phyloP scores from a whole-genome alignment of 139 green algal genomes.

The Chlamydomonas asymmetrica region DNA sequence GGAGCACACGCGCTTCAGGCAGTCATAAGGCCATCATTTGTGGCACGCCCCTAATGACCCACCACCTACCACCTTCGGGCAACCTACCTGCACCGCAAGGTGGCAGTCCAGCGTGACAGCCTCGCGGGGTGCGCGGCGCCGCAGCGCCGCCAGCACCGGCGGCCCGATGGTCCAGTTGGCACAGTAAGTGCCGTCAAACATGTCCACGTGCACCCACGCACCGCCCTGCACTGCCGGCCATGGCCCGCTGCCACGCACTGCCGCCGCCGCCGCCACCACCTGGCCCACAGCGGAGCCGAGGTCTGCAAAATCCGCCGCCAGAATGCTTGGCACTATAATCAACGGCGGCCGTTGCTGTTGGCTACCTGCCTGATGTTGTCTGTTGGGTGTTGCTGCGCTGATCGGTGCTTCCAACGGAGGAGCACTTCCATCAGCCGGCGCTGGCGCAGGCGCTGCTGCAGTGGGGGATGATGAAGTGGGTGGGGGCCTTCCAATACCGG shows the following conservation, averaged over 20 bases:
- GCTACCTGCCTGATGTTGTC: neutral
- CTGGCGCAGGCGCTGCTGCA: no score
- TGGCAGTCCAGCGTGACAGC: conserved; percentile 78
- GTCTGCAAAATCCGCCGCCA: conserved; percentile 84
- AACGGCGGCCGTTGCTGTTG: conserved; percentile 13
- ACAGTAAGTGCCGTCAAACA: conserved; percentile 29
- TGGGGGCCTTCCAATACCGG: neutral
- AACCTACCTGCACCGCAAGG: conserved; percentile 50
- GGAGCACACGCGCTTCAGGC: no score
- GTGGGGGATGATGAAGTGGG: neutral
- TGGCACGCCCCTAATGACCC: no score
- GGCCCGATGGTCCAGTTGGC: conserved; percentile 74
- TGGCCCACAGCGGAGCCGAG: conserved; percentile 67
- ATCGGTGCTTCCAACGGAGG: no score
- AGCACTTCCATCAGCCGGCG: no score
- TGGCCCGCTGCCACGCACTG: neutral
- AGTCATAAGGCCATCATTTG: no score
- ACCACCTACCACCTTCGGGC: neutral
- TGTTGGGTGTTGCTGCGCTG: neutral
- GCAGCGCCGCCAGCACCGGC: conserved; percentile 58
- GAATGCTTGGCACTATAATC: conserved; percentile 77
- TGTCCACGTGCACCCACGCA: conserved; percentile 22
- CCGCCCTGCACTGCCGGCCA: neutral
- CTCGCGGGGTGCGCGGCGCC: conserved; percentile 32
- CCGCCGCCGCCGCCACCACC: neutral